A percentile compares a stretch with the other conserved stretches of the same genome.
phyloP scores from a whole-genome alignment of 2,329 filamentous ascomycete species.

The Dothidotthia symphoricarpi region DNA sequence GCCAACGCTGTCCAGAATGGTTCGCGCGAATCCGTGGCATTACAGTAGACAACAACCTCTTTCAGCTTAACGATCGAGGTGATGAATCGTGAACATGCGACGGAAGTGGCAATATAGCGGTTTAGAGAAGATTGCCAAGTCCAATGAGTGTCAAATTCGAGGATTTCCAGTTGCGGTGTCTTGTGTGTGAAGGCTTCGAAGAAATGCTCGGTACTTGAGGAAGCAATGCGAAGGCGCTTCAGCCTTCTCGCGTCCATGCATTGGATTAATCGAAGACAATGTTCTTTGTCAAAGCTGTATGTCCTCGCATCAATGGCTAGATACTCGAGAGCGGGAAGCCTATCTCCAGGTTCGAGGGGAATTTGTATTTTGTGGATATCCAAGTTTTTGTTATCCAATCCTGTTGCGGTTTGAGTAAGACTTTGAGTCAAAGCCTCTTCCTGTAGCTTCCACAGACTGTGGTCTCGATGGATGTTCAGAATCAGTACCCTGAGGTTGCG shows the following conservation, averaged over 20 bases:
- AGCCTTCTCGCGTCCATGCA: slow-evolving; percentile 13
- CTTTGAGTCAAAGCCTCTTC: no score
- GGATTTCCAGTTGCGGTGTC: slow-evolving; percentile 2
- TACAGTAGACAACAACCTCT: neutral
- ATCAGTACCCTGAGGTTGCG: slow-evolving; percentile 8
- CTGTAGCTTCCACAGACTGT: neutral
- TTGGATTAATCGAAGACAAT: slow-evolving; percentile 7
- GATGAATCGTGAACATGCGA: neutral
- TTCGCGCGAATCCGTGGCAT: neutral
- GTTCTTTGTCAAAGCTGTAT: slow-evolving; percentile 10
- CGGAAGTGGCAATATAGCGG: neutral
- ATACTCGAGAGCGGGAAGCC: slow-evolving; percentile 9
- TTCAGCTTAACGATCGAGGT: neutral
- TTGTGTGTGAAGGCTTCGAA: slow-evolving; percentile 7
- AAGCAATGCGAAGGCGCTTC: slow-evolving; percentile 9
- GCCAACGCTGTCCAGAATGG: slow-evolving; percentile 2
- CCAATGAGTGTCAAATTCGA: slow-evolving; percentile 2
- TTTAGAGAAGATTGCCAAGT: neutral
- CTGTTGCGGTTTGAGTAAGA: no score
- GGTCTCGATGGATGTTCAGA: slow-evolving; percentile 10
- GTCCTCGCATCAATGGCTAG: slow-evolving; percentile 8
- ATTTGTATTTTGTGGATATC: slow-evolving; percentile 8
- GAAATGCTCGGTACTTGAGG: slow-evolving; percentile 6
- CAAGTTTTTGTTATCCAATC: no score
- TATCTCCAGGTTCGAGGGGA: slow-evolving; percentile 9